Conservation (phyloP, 108 stramenopile species). For the Bacterosira constricta region DNA sequence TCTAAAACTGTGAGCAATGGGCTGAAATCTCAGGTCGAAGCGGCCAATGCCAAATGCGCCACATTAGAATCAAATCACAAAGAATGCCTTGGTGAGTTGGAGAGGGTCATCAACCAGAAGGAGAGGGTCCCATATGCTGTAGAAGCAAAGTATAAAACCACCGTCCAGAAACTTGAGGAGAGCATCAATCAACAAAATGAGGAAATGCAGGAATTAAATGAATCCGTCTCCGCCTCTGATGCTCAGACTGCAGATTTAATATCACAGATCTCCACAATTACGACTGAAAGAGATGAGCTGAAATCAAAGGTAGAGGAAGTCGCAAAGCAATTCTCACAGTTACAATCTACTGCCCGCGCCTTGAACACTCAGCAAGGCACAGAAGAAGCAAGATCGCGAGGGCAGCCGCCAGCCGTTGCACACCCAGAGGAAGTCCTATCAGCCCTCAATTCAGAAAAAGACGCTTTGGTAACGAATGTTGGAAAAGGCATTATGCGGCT, state of each 20-base stretch:
- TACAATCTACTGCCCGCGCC: background rate
- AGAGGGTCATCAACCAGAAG: background rate
- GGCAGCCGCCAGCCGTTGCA: no score
- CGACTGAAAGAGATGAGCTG: background rate
- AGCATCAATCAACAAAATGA: background rate
- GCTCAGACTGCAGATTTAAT: background rate
- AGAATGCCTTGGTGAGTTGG: background rate
- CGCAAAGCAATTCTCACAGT: background rate
- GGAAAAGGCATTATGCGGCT: no score
- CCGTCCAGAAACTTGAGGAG: background rate
- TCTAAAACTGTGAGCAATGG: background rate
- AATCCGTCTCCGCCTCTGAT: background rate
- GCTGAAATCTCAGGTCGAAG: background rate
- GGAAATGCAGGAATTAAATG: background rate
- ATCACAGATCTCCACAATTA: background rate
- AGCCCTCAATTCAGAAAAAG: no score
- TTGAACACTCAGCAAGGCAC: background rate
- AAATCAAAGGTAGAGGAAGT: background rate
- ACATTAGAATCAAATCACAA: background rate
- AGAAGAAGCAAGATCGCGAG: background rate
- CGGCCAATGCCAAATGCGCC: background rate
- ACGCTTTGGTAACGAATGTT: no score
- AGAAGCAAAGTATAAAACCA: background rate
- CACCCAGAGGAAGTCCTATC: no score
- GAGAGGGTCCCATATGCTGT: no score